phyloP scores from a whole-genome alignment of 2,329 filamentous ascomycete genomes.

The Cryphonectria carpinicola region DNA sequence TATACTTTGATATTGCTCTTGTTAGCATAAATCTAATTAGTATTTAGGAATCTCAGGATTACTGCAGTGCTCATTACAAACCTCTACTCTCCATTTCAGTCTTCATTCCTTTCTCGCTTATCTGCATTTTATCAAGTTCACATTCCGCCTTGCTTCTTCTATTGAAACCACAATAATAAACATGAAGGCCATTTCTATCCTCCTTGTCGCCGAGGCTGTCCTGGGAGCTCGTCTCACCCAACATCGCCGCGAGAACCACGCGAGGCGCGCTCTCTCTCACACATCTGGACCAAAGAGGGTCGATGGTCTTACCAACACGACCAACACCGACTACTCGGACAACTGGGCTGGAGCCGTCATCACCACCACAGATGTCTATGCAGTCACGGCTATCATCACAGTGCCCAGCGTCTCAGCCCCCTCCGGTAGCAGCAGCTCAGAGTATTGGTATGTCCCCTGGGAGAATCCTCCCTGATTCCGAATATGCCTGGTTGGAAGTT shows the following conservation, averaged over 20 bases:
- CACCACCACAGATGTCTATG: constrained; percentile 52
- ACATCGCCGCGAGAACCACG: constrained; percentile 39
- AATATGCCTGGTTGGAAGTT: background rate
- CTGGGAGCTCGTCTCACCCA: constrained; percentile 50
- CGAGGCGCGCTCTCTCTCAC: constrained; percentile 24
- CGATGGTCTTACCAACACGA: background rate
- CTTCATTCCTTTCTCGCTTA: background rate
- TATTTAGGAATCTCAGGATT: too few species aligned
- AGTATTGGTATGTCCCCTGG: background rate
- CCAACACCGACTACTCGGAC: constrained; percentile 22
- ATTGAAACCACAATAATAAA: background rate
- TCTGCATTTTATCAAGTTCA: background rate
- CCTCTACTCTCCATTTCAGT: background rate
- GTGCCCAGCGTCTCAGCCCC: constrained; percentile 48
- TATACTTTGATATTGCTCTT: too few species aligned
- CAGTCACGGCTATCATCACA: constrained; percentile 54
- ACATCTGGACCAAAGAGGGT: constrained; percentile 9
- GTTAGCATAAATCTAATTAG: too few species aligned
- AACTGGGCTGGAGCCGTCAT: constrained; percentile 65
- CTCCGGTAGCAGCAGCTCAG: constrained; percentile 42
- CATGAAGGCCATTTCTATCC: constrained; percentile 51
- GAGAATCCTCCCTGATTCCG: background rate
- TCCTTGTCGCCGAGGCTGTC: constrained; percentile 45
- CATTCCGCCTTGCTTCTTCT: background rate
- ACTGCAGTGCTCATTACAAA: too few species aligned